Evolutionary conservation across 2,329 filamentous ascomycete genomes (phyloP).

Genomic region (Fusarium gaditjirri): DNA sequence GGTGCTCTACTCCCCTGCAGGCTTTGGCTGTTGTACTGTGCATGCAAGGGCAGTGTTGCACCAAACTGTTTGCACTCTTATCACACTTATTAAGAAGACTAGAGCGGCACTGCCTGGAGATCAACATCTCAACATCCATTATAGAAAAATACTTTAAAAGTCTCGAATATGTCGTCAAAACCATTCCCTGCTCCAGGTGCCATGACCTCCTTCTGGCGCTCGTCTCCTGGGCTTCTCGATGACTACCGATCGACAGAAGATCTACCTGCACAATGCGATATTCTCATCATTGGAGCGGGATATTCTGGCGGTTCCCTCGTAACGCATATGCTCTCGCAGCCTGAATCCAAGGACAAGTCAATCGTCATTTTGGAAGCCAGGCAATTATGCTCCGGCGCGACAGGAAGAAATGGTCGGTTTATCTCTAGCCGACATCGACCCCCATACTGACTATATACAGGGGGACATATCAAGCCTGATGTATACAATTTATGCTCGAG

Average conservation of each 20-base stretch:
- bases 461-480: slow-evolving; percentile 38
- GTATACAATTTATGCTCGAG: slow-evolving; percentile 1
- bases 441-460: accelerated
- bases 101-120: background rate
- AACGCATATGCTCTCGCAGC: slow-evolving; percentile 52
- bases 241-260: background rate
- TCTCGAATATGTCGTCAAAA: background rate
- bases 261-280: slow-evolving; percentile 54
- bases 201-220: slow-evolving; percentile 29
- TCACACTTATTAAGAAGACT: too few species aligned
- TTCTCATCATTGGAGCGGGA: slow-evolving; percentile 60
- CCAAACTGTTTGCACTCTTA: background rate
- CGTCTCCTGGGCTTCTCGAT: background rate
- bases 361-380: slow-evolving; percentile 51
- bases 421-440: accelerated
- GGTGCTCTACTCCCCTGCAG: too few species aligned
- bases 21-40: background rate
- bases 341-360: slow-evolving; percentile 23
- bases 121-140: background rate
- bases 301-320: slow-evolving; percentile 57
- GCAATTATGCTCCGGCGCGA: slow-evolving; percentile 51
- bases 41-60: background rate
- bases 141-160: too few species aligned
- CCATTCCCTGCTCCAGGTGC: slow-evolving; percentile 3
- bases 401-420: slow-evolving; percentile 49